phyloP scores from a whole-genome alignment of 495 filamentous ascomycete genomes.

The Hypoxylon subgilvum region DNA sequence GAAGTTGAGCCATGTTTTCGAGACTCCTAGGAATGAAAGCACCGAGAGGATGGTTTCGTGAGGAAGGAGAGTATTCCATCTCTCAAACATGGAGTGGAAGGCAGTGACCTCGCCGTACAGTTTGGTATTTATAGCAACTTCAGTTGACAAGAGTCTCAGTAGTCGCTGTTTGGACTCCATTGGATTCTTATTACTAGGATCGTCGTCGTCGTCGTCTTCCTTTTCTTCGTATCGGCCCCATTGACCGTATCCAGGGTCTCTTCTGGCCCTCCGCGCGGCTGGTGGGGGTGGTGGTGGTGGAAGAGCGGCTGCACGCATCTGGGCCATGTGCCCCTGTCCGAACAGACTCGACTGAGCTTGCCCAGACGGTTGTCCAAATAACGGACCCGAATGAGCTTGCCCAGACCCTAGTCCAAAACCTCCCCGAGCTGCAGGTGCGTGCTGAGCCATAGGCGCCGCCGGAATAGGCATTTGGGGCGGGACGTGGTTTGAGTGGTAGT shows the following conservation, averaged over 20 bases:
- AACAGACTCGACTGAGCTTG: no score
- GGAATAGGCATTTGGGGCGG: no score
- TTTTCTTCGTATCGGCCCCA: not conserved
- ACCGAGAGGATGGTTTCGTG: slow-evolving; percentile 64
- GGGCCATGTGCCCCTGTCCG: no score
- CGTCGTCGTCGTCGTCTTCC: slow-evolving; percentile 24
- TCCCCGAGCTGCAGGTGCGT: no score
- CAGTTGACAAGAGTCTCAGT: slow-evolving; percentile 66
- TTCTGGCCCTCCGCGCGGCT: no score
- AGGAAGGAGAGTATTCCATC: slow-evolving; percentile 65
- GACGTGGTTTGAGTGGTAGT: slow-evolving; percentile 28
- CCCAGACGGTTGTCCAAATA: no score
- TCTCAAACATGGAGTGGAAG: slow-evolving; percentile 66
- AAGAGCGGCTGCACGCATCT: no score
- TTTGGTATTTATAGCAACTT: slow-evolving; percentile 65
- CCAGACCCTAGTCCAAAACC: no score
- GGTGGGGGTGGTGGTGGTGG: no score
- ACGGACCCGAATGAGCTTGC: no score
- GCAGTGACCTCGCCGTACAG: slow-evolving; percentile 64
- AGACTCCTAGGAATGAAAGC: slow-evolving; percentile 66
- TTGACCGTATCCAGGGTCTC: no score
- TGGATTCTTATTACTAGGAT: slow-evolving; percentile 45
- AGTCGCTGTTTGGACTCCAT: slow-evolving; percentile 65
- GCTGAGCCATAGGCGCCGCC: not conserved
- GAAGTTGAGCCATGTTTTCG: slow-evolving; percentile 64